A percentile compares a stretch with the other conserved stretches of the same genome.
phyloP scores from a whole-genome alignment of 2,329 filamentous ascomycete species.

The Ascochyta pisi region DNA sequence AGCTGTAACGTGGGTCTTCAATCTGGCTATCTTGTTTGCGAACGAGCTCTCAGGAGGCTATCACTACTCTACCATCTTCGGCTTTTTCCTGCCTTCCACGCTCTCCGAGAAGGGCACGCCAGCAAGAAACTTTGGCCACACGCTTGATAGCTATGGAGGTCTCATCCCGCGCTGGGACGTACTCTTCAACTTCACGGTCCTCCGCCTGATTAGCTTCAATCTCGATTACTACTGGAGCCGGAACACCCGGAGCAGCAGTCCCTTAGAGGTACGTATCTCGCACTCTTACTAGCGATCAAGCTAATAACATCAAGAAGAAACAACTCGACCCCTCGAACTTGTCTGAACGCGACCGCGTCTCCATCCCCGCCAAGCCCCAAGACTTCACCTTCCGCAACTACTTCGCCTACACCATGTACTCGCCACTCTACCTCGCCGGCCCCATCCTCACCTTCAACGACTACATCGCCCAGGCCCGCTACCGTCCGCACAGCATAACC shows the following conservation, averaged over 20 bases:
- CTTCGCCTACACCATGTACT: slow-evolving; percentile 87
- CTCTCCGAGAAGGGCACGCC: slow-evolving; percentile 51
- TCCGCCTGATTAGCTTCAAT: slow-evolving; percentile 95
- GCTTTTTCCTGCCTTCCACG: slow-evolving; percentile 55
- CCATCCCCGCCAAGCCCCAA: slow-evolving; percentile 71
- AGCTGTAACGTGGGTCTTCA: slow-evolving; percentile 85
- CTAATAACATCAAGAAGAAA: slow-evolving; percentile 91
- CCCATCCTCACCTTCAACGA: slow-evolving; percentile 98
- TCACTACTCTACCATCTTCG: slow-evolving; percentile 69
- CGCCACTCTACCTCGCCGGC: slow-evolving; percentile 88
- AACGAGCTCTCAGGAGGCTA: slow-evolving; percentile 89
- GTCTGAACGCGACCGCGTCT: slow-evolving; percentile 86
- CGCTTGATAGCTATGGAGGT: slow-evolving; percentile 80
- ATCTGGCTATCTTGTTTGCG: slow-evolving; percentile 82
- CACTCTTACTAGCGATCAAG: slow-evolving; percentile 17
- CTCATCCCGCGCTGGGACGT: slow-evolving; percentile 93
- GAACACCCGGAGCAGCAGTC: slow-evolving; percentile 65
- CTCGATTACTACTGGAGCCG: slow-evolving; percentile 95
- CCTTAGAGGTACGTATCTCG: slow-evolving; percentile 75
- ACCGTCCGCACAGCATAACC: slow-evolving; percentile 75
- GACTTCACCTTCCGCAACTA: slow-evolving; percentile 88
- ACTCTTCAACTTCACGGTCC: slow-evolving; percentile 94
- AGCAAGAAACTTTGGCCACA: slow-evolving; percentile 68
- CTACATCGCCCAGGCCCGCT: slow-evolving; percentile 85
- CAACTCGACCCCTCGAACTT: slow-evolving; percentile 87